Percentiles rank a stretch among this genome's conserved stretches.
phyloP scores from a whole-genome alignment of 1,139 yeast species.

The Magnusiomyces sp. region DNA sequence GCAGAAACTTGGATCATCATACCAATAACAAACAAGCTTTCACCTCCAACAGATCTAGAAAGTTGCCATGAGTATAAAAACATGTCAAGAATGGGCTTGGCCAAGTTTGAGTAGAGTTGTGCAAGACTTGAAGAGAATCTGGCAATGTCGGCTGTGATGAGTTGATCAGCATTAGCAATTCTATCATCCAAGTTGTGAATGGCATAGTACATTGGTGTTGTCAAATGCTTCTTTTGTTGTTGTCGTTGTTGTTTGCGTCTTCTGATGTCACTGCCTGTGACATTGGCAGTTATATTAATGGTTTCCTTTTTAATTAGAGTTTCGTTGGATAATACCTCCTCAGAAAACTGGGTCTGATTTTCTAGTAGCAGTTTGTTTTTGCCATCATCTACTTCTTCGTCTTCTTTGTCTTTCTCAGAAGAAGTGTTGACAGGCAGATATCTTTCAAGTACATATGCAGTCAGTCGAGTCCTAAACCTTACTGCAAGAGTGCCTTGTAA shows the following conservation, averaged over 20 bases:
- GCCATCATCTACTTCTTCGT: constrained; percentile 2
- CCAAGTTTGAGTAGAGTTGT: constrained; percentile 72
- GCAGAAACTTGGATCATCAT: constrained; percentile 77
- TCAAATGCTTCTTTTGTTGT: constrained; percentile 17
- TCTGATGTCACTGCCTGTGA: not conserved
- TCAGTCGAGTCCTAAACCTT: constrained; percentile 56
- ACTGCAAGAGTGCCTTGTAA: constrained; percentile 63
- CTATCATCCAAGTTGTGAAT: constrained; percentile 50
- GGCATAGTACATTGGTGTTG: constrained; percentile 42
- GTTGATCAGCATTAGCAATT: constrained; percentile 72
- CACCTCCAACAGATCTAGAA: constrained; percentile 66
- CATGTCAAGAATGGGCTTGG: constrained; percentile 79
- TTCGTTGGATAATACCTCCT: not conserved
- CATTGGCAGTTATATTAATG: not conserved
- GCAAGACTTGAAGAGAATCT: constrained; percentile 67
- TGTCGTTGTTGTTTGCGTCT: not conserved
- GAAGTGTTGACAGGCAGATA: constrained; percentile 45
- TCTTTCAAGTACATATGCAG: constrained; percentile 52
- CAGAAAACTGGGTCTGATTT: not conserved
- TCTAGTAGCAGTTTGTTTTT: not conserved
- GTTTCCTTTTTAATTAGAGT: not conserved
- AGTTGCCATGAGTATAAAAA: constrained; percentile 76
- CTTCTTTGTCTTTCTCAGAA: constrained; percentile 28
- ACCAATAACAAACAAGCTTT: constrained; percentile 77
- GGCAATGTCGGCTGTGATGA: constrained; percentile 71